Percentiles rank a stretch among this genome's conserved stretches.
Evolutionary conservation across 148 eudicot species (phyloP).

Genomic region (Limonium bicolor): DNA sequence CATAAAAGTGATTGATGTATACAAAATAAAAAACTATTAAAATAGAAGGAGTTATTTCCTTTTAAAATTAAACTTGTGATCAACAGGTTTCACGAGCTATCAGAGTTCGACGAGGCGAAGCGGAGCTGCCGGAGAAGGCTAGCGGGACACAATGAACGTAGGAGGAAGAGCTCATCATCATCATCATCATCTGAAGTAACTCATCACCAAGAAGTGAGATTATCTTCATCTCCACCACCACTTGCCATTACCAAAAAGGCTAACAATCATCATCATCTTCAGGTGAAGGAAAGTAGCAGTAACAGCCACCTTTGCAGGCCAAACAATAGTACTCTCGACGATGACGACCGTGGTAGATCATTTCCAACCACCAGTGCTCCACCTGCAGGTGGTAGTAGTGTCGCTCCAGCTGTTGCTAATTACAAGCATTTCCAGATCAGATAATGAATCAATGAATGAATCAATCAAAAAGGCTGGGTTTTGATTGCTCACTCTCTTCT

Average conservation of each 20-base stretch:
- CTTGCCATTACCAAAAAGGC: too few species aligned
- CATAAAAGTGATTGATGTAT: too few species aligned
- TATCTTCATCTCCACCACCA: too few species aligned
- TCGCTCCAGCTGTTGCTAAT: not conserved
- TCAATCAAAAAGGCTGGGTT: not conserved
- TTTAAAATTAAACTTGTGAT: too few species aligned
- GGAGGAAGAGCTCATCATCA: conserved; percentile 20
- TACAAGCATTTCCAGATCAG: conserved; percentile 15
- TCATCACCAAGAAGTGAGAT: conserved; percentile 7
- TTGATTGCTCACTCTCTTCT: conserved; percentile 47
- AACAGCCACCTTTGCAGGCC: not conserved
- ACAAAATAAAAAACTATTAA: too few species aligned
- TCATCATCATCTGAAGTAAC: conserved; percentile 11
- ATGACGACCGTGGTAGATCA: too few species aligned
- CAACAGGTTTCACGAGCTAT: conserved; percentile 37
- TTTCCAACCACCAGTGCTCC: too few species aligned
- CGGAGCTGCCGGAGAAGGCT: conserved; percentile 33
- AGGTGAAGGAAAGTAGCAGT: not conserved
- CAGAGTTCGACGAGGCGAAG: conserved; percentile 34
- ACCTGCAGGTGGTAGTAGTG: too few species aligned
- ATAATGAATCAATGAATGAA: not conserved
- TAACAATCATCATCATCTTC: not conserved
- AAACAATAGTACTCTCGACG: conserved; percentile 8
- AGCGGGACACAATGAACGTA: conserved; percentile 38
- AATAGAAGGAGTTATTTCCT: too few species aligned